Conservation (phyloP, 257 asterid species). For the Craterostigma plantagineum region DNA sequence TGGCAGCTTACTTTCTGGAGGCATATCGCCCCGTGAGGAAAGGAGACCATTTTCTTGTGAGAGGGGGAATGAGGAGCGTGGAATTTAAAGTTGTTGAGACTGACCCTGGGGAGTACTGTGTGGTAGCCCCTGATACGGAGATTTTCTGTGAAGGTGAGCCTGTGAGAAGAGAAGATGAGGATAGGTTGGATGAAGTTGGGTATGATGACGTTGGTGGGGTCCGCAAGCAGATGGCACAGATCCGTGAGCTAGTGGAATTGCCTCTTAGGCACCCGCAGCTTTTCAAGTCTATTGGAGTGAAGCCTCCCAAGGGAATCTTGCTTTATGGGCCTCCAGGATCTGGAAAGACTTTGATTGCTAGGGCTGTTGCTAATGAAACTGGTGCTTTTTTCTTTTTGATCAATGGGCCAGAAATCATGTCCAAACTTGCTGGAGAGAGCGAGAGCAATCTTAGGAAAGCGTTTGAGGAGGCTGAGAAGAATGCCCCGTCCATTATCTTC, state of each 20-base stretch:
- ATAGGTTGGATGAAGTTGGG: constrained; percentile 50
- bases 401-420: constrained; percentile 86
- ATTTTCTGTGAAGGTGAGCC: constrained; percentile 62
- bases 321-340: constrained; percentile 83
- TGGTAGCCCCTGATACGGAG: constrained; percentile 63
- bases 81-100: constrained; percentile 50
- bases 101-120: constrained; percentile 59
- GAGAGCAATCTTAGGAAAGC: constrained; percentile 92
- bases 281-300: constrained; percentile 57
- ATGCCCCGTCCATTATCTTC: constrained; percentile 64
- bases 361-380: constrained; percentile 89
- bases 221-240: constrained; percentile 64
- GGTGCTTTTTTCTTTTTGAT: constrained; percentile 89
- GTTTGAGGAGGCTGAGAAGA: constrained; percentile 88
- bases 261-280: constrained; percentile 65
- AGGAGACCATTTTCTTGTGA: constrained; percentile 48
- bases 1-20: constrained; percentile 48
- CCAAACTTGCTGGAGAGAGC: constrained; percentile 87
- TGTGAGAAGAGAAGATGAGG: constrained; percentile 49
- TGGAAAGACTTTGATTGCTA: constrained; percentile 75
- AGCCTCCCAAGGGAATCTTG: constrained; percentile 57
- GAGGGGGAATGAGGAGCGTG: constrained; percentile 72
- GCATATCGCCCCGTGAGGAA: constrained; percentile 54
- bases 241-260: constrained; percentile 54
- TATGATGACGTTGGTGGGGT: constrained; percentile 67